Base-by-base conservation (phyloP, 2,329 filamentous ascomycete genomes). In the Phialophora verrucosa region DNA sequence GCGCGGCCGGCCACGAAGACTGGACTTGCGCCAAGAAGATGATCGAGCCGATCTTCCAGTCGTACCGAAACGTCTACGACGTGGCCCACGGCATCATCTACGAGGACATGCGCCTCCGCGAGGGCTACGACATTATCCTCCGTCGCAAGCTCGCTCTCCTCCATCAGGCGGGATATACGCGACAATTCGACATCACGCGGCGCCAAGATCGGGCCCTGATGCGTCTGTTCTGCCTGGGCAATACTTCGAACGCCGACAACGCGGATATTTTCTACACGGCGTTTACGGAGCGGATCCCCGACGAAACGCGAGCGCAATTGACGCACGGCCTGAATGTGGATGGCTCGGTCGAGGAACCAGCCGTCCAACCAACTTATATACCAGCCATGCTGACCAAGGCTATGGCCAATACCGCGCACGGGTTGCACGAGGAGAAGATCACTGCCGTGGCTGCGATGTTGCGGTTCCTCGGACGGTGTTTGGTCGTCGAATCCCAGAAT, bases 341-440 rank as follows among this genome's bases (percentile, higher is more conserved):
- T 53, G 78, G 78, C 0, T 66, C 69, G 0, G 62, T 73, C 14
- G 72, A 72, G 5, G 69, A 73, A 25, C 73, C 73, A 4, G 78
- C 77, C 0, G 73, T 79, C 11, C 71, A 77, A 14, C 73, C 76
- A 1, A 78, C 77, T 8, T 80, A 80, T 42, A 74, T 76, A 47
- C 78, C 78, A 2, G 77, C 76, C 0, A 71, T 79, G 35, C 65
- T 78, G 23, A 72, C 73, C 1, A 74, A 75, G 57, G 73, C 71
- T 5, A 6, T 59, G 23, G 54, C 51, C 6, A 69, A 64, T 20
- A 69, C 66, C 0, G 12, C 20, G 55, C 63, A 11, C 25, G 66
- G 64, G 23, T 31, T 49, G 1, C 49, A 54, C 1, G 60, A 68
- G 35, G 61, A 64, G 25, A 68, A 63, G 56, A 56, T 67, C 14